Conservation (phyloP, 2,329 filamentous ascomycete species). For the Colletotrichum camelliae region DNA sequence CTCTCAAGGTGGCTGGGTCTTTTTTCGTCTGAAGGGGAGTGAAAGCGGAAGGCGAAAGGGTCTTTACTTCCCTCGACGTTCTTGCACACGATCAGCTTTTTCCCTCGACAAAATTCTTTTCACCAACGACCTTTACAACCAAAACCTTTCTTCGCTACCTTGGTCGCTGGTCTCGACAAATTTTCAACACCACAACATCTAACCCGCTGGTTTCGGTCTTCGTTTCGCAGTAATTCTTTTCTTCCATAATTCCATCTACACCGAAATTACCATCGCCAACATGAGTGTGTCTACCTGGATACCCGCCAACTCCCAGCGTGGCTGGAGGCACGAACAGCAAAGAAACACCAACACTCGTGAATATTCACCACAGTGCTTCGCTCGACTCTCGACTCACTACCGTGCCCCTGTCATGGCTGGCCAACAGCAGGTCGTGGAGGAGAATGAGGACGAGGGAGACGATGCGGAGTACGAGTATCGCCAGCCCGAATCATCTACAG, state of each 20-base stretch:
- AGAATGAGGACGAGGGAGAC: neutral
- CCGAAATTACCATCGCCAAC: neutral
- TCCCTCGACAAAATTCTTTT: neutral
- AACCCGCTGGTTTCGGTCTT: neutral
- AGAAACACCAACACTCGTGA: neutral
- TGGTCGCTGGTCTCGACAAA: neutral
- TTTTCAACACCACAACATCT: neutral
- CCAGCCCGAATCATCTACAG: neutral
- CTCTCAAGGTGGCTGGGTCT: neutral
- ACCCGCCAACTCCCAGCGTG: neutral
- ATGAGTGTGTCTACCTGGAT: neutral
- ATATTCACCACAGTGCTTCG: neutral
- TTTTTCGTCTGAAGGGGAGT: neutral
- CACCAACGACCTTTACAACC: neutral
- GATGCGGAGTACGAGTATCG: neutral
- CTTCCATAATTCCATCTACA: neutral
- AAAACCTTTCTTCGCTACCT: neutral
- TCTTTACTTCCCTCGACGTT: neutral
- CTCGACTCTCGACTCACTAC: neutral
- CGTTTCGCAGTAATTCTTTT: neutral
- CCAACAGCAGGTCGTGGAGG: neutral
- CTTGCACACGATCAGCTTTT: neutral
- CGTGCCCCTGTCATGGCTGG: neutral
- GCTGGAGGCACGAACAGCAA: neutral
- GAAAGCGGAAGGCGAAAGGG: neutral